These are phyloP conservation scores for Corylus americana DNA, from an alignment of 306 rosid genomes.

Conservation along the genomic window DNA sequence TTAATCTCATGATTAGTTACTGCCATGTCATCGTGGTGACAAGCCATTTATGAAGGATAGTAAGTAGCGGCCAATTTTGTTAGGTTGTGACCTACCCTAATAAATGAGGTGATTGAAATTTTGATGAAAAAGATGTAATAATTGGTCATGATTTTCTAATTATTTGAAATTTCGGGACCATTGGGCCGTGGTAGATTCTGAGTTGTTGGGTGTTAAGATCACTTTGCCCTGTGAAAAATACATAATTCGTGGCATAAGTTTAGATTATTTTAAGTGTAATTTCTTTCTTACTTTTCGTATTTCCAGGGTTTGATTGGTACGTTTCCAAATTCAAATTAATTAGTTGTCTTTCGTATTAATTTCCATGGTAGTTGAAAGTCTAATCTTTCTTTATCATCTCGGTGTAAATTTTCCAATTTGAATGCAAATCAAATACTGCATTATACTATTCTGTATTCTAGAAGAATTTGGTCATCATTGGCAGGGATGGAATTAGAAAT, in stretches of 20 bases:
- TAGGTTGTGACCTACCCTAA: constrained; percentile 61
- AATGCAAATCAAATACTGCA: not conserved
- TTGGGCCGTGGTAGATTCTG: constrained; percentile 25
- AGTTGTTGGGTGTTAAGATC: not conserved
- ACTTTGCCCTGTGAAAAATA: not conserved
- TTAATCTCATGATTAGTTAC: too few relatives aligned
- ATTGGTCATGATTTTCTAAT: constrained; percentile 33
- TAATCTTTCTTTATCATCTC: not conserved
- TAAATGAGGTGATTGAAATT: constrained; percentile 46
- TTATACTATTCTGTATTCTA: too few relatives aligned
- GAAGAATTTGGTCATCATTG: too few relatives aligned
- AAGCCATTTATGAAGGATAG: constrained; percentile 60
- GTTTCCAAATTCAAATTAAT: too few relatives aligned
- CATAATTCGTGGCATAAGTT: not conserved
- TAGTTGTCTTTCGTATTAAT: not conserved
- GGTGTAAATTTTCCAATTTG: not conserved
- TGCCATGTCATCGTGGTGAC: not conserved
- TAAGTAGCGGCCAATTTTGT: constrained; percentile 49
- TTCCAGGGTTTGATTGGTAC: too few relatives aligned
- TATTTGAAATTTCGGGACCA: constrained; percentile 43
- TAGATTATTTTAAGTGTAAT: too few relatives aligned
- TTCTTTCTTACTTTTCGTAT: too few relatives aligned
- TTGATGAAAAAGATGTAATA: constrained; percentile 28
- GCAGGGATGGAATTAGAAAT: too few relatives aligned
- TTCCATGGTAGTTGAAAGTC: not conserved